Conservation (phyloP, 225 moss, liverwort and hornwort genomes). For the Physcomitrium patens region DNA sequence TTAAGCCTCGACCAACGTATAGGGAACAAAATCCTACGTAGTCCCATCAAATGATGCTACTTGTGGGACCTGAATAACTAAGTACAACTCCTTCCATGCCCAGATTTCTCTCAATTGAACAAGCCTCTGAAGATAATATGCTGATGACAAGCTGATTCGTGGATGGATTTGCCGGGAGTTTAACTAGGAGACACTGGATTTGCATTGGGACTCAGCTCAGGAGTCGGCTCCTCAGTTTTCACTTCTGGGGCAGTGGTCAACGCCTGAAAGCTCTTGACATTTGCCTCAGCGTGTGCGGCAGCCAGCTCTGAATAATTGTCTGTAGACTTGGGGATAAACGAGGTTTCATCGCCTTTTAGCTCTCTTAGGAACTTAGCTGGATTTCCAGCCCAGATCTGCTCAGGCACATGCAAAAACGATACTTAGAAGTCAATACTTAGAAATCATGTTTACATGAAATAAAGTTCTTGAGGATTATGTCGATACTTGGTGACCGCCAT, state of each 20-base stretch:
- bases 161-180: neutral
- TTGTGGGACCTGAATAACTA: neutral
- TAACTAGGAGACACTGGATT: neutral
- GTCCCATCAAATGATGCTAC: conserved; percentile 15
- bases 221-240: conserved; percentile 27
- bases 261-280: conserved; percentile 35
- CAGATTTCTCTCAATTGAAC: neutral
- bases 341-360: conserved; percentile 57
- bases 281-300: conserved; percentile 33
- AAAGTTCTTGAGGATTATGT: no score
- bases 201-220: conserved; percentile 26
- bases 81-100: neutral
- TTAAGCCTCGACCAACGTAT: conserved; percentile 20
- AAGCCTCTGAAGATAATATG: neutral
- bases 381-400: conserved; percentile 83
- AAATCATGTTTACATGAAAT: neutral
- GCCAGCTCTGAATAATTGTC: conserved; percentile 61
- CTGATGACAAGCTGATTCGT: conserved; percentile 5
- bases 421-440: neutral
- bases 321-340: conserved; percentile 70
- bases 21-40: conserved; percentile 11
- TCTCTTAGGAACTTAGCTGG: conserved; percentile 76
- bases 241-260: conserved; percentile 23
- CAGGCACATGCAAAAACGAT: conserved; percentile 10
- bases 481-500: no score